A percentile compares a stretch with the other conserved stretches of the same genome.
These are phyloP conservation scores for Rhodocollybia butyracea DNA, from an alignment of 768 basidiomycete species.

Conservation along the genomic window DNA sequence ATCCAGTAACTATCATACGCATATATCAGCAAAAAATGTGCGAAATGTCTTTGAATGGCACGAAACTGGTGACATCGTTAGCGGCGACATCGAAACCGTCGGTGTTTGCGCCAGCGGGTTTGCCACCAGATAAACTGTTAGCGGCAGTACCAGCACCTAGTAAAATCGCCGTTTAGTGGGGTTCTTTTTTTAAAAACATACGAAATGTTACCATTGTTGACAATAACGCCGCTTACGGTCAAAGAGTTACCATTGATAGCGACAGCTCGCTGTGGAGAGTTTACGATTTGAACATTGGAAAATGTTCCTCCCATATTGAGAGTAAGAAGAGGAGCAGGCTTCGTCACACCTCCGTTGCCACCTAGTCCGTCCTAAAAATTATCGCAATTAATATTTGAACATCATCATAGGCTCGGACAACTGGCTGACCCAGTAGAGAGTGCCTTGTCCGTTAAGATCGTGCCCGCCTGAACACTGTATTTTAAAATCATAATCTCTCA, in stretches of 20 bases:
- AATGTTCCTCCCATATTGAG: slow-evolving; percentile 14
- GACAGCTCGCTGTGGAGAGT: slow-evolving; percentile 14
- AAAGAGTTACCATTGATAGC: slow-evolving; percentile 6
- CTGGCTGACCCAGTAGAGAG: slow-evolving; percentile 9
- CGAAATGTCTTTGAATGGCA: neutral
- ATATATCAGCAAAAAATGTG: neutral
- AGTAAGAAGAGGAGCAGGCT: slow-evolving; percentile 14
- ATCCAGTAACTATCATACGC: too few species aligned
- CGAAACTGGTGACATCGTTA: slow-evolving; percentile 4
- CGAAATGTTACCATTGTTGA: neutral
- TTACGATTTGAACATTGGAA: slow-evolving; percentile 11
- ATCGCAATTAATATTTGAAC: neutral
- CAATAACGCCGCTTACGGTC: slow-evolving; percentile 2
- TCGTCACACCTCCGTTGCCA: slow-evolving; percentile 12
- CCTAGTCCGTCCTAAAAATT: slow-evolving; percentile 8
- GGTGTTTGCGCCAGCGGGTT: slow-evolving; percentile 7
- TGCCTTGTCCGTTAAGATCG: slow-evolving; percentile 10
- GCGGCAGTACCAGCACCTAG: slow-evolving; percentile 7
- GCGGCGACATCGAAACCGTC: slow-evolving; percentile 24
- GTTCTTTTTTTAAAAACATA: too few species aligned
- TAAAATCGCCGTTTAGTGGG: neutral
- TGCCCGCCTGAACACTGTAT: slow-evolving; percentile 9
- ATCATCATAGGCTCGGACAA: neutral
- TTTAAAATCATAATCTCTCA: neutral
- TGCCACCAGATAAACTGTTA: slow-evolving; percentile 3